Percentiles rank a stretch among this genome's conserved stretches.
Evolutionary conservation across 2,329 filamentous ascomycete genomes (phyloP).

Genomic region (Xylariaceae sp.): DNA sequence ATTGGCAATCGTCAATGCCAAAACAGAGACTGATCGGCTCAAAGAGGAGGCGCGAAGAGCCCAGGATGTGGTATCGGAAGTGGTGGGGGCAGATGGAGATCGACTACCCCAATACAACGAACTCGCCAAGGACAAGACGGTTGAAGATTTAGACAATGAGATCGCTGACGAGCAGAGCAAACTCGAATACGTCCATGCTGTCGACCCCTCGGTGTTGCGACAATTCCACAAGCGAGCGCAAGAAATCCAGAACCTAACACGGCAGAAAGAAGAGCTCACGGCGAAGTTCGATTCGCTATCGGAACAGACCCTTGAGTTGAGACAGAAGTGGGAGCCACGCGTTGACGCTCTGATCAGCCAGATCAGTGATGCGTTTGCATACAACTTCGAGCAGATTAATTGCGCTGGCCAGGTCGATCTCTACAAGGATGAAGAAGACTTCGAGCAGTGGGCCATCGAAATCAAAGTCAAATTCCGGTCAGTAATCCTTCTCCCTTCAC

Average conservation of each 20-base stretch:
- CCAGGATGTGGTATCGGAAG: constrained; percentile 36
- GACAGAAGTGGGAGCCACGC: constrained; percentile 73
- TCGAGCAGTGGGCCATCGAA: constrained; percentile 88
- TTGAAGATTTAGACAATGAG: constrained; percentile 64
- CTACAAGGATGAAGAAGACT: constrained; percentile 85
- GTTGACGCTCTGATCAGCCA: constrained; percentile 71
- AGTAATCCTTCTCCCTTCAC: constrained; percentile 25
- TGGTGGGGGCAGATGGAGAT: constrained; percentile 37
- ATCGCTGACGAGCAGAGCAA: constrained; percentile 69
- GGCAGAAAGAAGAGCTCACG: constrained; percentile 50
- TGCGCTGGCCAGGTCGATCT: constrained; percentile 88
- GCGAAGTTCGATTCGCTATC: constrained; percentile 51
- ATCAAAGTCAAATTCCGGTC: constrained; percentile 94
- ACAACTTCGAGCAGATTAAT: constrained; percentile 90
- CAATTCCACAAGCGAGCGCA: constrained; percentile 70
- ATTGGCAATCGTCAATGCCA: constrained; percentile 36
- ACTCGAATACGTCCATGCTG: constrained; percentile 73
- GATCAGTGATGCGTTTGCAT: constrained; percentile 86
- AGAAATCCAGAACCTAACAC: constrained; percentile 62
- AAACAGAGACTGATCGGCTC: constrained; percentile 37
- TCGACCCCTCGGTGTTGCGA: constrained; percentile 67
- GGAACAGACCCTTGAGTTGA: constrained; percentile 58
- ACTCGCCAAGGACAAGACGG: constrained; percentile 45
- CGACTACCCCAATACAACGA: constrained; percentile 38
- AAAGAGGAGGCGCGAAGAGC: constrained; percentile 34